phyloP scores from a whole-genome alignment of 2,329 filamentous ascomycete species.

The Apiospora sp. region DNA sequence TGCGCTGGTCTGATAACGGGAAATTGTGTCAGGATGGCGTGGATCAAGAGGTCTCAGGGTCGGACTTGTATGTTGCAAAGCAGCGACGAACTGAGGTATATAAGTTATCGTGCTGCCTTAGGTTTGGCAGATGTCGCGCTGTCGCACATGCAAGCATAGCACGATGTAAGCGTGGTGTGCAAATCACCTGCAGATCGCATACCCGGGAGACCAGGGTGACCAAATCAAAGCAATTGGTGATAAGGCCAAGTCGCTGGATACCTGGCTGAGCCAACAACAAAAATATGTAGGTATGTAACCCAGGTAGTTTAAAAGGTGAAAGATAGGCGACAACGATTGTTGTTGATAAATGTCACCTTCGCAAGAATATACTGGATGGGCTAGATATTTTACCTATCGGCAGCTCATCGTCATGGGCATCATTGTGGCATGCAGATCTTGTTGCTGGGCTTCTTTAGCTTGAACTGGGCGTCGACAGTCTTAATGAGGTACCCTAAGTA shows the following conservation, averaged over 20 bases:
- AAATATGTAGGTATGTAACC: background rate
- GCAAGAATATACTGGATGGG: background rate
- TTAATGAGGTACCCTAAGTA: background rate
- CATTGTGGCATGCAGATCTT: constrained; percentile 12
- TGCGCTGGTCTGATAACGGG: background rate
- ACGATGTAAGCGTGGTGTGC: constrained; percentile 15
- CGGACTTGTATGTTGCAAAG: background rate
- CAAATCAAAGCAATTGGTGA: constrained; percentile 9
- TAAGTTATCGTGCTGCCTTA: constrained; percentile 1
- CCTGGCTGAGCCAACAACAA: background rate
- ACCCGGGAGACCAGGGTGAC: constrained; percentile 5
- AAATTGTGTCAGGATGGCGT: background rate
- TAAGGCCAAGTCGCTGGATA: background rate
- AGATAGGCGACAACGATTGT: background rate
- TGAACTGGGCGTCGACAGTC: background rate
- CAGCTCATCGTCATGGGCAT: constrained; percentile 6
- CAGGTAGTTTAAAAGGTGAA: background rate
- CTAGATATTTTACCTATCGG: constrained; percentile 3
- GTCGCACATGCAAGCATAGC: constrained; percentile 10
- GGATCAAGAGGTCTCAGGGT: background rate
- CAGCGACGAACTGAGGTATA: constrained; percentile 6
- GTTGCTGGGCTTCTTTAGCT: constrained; percentile 7
- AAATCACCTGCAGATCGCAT: constrained; percentile 20
- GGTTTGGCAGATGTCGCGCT: constrained; percentile 1
- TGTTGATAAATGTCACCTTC: background rate